A percentile compares a stretch with the other conserved stretches of the same genome.
Conservation (phyloP, 179 eudicot species). For the Pouteria campechiana region DNA sequence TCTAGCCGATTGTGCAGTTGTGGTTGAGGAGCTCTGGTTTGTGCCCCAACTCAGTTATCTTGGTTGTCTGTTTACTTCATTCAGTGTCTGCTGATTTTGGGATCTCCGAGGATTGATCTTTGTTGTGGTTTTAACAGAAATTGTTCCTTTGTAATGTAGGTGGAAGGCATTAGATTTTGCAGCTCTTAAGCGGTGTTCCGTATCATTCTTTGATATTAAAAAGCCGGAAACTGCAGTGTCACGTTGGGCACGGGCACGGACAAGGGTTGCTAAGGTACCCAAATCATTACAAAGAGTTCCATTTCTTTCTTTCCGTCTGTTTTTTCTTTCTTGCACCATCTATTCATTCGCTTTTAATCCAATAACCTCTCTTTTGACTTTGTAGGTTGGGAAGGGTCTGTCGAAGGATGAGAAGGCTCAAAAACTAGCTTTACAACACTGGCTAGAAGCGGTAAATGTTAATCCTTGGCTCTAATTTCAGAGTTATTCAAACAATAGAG, state of each 20-base stretch:
- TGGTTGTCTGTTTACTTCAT: background rate
- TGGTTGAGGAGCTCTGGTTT: conserved; percentile 73
- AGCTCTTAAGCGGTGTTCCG: conserved; percentile 18
- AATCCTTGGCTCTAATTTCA: too few species aligned
- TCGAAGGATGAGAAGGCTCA: conserved; percentile 46
- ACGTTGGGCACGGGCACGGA: conserved; percentile 22
- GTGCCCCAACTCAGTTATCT: conserved; percentile 1
- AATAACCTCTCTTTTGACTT: background rate
- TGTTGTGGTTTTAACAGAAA: background rate
- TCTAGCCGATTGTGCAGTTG: conserved; percentile 87
- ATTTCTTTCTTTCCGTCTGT: too few species aligned
- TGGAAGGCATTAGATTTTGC: conserved; percentile 39
- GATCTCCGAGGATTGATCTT: too few species aligned
- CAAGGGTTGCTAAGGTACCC: conserved; percentile 29
- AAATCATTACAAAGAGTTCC: too few species aligned
- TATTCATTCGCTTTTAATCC: too few species aligned
- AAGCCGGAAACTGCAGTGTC: conserved; percentile 25
- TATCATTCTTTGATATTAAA: conserved; percentile 18
- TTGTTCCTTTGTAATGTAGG: conserved; percentile 8
- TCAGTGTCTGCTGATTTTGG: background rate
- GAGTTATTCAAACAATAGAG: too few species aligned
- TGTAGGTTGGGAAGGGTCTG: conserved; percentile 46
- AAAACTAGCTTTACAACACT: conserved; percentile 43
- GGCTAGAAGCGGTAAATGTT: conserved; percentile 62
- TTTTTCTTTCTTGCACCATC: too few species aligned